A percentile compares a stretch with the other conserved stretches of the same genome.
Conservation (phyloP, 2,329 filamentous ascomycete species). For the Aspergillus phoenicis region DNA sequence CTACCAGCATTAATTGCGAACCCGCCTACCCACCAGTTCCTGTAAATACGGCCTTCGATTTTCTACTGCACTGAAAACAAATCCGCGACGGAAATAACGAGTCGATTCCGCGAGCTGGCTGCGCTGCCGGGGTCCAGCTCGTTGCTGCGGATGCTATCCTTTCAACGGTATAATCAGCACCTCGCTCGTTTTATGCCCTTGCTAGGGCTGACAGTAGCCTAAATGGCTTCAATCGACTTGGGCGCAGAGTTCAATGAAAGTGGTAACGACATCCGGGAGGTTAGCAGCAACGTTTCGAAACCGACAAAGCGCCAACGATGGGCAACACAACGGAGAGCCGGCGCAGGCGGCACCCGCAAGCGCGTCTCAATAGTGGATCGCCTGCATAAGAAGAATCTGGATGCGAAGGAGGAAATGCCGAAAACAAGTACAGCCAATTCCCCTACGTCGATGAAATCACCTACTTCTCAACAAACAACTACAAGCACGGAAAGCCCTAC, state of each 20-base stretch:
- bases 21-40: background rate
- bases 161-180: slow-evolving; percentile 17
- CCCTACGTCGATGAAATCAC: slow-evolving; percentile 41
- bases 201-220: slow-evolving; percentile 29
- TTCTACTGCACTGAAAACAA: background rate
- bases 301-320: slow-evolving; percentile 83
- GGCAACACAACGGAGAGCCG: slow-evolving; percentile 87
- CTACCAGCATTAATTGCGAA: background rate
- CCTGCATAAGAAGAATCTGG: slow-evolving; percentile 63
- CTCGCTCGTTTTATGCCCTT: slow-evolving; percentile 31
- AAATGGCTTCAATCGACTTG: slow-evolving; percentile 46
- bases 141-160: slow-evolving; percentile 33
- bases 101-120: slow-evolving; percentile 22
- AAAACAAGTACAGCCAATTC: slow-evolving; percentile 48
- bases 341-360: slow-evolving; percentile 75
- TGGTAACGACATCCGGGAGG: slow-evolving; percentile 31
- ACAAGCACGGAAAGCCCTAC: slow-evolving; percentile 46
- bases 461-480: slow-evolving; percentile 29
- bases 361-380: slow-evolving; percentile 80
- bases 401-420: slow-evolving; percentile 70
- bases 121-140: slow-evolving; percentile 28
- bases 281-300: slow-evolving; percentile 56
- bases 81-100: slow-evolving; percentile 7
- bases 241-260: slow-evolving; percentile 33
- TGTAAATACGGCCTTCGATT: slow-evolving; percentile 10